Evolutionary conservation across 208 protist species (phyloP).

Genomic region (Leishmania braziliensis): DNA sequence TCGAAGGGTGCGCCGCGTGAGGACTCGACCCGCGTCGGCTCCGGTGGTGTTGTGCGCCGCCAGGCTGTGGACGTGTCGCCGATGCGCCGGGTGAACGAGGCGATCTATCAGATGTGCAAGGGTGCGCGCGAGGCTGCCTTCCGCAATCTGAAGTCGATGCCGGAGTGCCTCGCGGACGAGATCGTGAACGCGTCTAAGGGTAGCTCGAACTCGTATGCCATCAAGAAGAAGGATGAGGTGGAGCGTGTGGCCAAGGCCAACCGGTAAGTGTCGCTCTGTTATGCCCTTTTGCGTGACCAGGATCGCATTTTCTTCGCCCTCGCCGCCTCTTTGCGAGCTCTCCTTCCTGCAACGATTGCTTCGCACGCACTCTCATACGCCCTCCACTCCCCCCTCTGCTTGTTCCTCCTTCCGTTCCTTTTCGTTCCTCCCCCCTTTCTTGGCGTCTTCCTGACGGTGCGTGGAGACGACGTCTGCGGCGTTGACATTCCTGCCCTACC

Average conservation of each 20-base stretch:
- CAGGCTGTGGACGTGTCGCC: slow-evolving; percentile 99
- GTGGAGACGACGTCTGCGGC: no score
- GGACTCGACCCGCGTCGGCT: slow-evolving; percentile 99
- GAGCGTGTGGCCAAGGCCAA: slow-evolving; percentile 99
- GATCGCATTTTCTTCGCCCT: neutral
- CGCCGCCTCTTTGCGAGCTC: neutral
- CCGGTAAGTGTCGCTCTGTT: slow-evolving; percentile 91
- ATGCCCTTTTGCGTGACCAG: neutral
- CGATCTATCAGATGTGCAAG: slow-evolving; percentile 97
- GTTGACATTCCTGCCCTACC: no score
- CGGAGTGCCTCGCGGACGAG: slow-evolving; percentile 99
- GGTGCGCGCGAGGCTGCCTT: slow-evolving; percentile 98
- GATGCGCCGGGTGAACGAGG: slow-evolving; percentile 99
- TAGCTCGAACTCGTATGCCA: slow-evolving; percentile 99
- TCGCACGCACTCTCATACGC: neutral
- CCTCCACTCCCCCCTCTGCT: neutral
- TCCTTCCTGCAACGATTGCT: neutral
- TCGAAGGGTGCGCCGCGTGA: slow-evolving; percentile 99
- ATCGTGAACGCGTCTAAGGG: slow-evolving; percentile 99
- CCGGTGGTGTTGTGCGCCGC: slow-evolving; percentile 98
- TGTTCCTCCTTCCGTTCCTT: neutral
- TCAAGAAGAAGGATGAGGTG: slow-evolving; percentile 99
- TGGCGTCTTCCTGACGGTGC: neutral
- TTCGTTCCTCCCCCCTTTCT: neutral
- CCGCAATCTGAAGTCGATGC: slow-evolving; percentile 99